Evolutionary conservation across 176 grass and related monocot species (phyloP).

Genomic region (Carex scoparia): DNA sequence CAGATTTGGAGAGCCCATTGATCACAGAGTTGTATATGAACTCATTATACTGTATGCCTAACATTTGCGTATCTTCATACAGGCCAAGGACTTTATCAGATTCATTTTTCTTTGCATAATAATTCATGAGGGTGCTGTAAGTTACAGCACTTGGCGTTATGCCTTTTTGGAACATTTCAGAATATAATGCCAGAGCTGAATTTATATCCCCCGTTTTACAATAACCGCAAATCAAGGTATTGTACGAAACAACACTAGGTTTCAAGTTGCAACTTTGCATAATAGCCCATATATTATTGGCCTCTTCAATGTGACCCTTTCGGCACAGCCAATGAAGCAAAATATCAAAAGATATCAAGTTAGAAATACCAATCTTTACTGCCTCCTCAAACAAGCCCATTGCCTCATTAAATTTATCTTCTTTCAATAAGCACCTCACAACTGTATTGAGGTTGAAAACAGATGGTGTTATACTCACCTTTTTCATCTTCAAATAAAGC

Average conservation of each 20-base stretch:
- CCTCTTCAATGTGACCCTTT: conserved; percentile 45
- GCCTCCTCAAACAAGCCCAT: conserved; percentile 45
- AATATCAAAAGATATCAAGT: conserved; percentile 52
- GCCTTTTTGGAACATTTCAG: conserved; percentile 52
- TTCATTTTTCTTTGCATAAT: conserved; percentile 42
- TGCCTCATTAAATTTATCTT: conserved; percentile 50
- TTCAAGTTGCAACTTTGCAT: conserved; percentile 57
- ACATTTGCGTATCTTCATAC: conserved; percentile 48
- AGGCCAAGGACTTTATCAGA: conserved; percentile 48
- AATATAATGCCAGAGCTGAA: conserved; percentile 49
- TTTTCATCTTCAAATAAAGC: conserved; percentile 65
- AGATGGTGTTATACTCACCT: conserved; percentile 30
- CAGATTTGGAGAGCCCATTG: conserved; percentile 50
- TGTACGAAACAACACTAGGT: conserved; percentile 33
- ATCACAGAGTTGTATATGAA: conserved; percentile 67
- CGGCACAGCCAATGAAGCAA: conserved; percentile 58
- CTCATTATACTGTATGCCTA: conserved; percentile 56
- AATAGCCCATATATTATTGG: conserved; percentile 44
- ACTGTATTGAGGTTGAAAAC: conserved; percentile 44
- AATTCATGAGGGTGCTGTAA: conserved; percentile 61
- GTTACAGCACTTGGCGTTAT: conserved; percentile 63
- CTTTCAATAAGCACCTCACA: conserved; percentile 50
- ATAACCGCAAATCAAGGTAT: conserved; percentile 57
- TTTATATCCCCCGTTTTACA: conserved; percentile 60
- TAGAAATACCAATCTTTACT: conserved; percentile 28